These are phyloP conservation scores for Cryphonectria carpinicola DNA, from an alignment of 2,329 filamentous ascomycete species.

Conservation along the genomic window DNA sequence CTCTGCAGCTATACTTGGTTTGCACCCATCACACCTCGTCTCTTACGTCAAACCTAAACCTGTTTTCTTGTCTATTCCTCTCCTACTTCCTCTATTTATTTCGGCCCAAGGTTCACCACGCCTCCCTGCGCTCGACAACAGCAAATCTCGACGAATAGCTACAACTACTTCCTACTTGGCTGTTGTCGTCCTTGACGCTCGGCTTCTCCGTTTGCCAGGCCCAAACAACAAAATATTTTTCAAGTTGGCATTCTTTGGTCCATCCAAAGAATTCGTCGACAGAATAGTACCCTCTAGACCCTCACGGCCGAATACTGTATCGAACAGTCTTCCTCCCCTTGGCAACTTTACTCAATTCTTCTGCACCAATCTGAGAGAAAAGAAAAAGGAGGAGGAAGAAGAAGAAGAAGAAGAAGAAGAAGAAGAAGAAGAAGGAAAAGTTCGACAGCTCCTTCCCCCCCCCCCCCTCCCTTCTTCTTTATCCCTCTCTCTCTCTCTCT, in stretches of 20 bases:
- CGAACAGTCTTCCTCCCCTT: conserved; percentile 5
- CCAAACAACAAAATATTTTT: not conserved
- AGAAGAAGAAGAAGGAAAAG: not conserved
- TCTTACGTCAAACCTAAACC: not conserved
- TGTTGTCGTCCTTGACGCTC: not conserved
- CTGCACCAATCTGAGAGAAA: conserved; percentile 14
- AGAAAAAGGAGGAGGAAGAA: not conserved
- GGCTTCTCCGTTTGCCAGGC: not conserved
- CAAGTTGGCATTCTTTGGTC: not conserved
- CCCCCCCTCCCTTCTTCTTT: too few relatives aligned
- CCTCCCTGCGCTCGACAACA: not conserved
- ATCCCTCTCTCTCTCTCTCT: not conserved
- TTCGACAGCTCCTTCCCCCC: not conserved
- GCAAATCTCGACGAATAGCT: not conserved
- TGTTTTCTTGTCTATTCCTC: not conserved
- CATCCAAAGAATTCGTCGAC: not conserved
- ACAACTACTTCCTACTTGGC: not conserved
- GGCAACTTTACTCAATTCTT: conserved; percentile 9
- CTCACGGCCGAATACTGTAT: conserved; percentile 1
- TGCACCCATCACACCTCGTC: not conserved
- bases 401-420: not conserved
- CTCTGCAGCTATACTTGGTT: not conserved
- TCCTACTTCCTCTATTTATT: not conserved
- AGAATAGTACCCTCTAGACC: not conserved
- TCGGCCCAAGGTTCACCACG: not conserved